These are phyloP conservation scores for Aspergillus chevalieri DNA, from an alignment of 2,329 filamentous ascomycete species.

Conservation along the genomic window DNA sequence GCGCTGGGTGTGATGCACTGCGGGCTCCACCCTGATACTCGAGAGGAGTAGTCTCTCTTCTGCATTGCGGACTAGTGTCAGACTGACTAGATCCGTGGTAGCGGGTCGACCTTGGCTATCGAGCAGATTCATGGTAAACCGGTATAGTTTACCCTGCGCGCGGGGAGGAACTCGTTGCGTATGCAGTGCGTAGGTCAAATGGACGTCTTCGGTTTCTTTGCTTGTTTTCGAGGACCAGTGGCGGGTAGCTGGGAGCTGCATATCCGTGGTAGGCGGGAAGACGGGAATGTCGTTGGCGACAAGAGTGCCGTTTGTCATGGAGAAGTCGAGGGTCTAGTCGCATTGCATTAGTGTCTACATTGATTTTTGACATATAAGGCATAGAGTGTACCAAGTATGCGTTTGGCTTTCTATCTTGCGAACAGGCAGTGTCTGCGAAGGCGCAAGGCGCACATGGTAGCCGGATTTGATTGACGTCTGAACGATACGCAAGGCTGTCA, in stretches of 20 bases:
- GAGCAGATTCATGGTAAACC: constrained; percentile 18
- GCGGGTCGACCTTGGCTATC: constrained; percentile 20
- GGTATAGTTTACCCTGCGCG: constrained; percentile 12
- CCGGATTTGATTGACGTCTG: not conserved
- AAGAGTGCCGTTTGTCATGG: constrained; percentile 21
- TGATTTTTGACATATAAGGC: too few relatives aligned
- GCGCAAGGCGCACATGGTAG: constrained; percentile 12
- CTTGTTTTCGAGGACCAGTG: constrained; percentile 9
- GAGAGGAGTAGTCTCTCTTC: constrained; percentile 22
- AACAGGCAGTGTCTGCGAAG: constrained; percentile 11
- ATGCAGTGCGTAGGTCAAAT: constrained; percentile 19
- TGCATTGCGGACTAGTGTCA: constrained; percentile 22
- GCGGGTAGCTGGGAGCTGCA: constrained; percentile 15
- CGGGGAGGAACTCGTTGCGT: constrained; percentile 16
- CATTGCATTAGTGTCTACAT: not conserved
- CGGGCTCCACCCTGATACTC: constrained; percentile 16
- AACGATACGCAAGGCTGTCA: too few relatives aligned
- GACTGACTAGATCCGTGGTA: constrained; percentile 20
- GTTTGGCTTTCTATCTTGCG: constrained; percentile 2
- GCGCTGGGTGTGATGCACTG: not conserved
- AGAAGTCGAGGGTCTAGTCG: constrained; percentile 21
- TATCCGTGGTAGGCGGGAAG: constrained; percentile 23
- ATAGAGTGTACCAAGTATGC: constrained; percentile 9
- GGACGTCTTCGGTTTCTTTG: constrained; percentile 7
- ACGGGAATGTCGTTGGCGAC: constrained; percentile 23